Conservation (phyloP, 495 filamentous ascomycete genomes). For the Daldinia concentrica region DNA sequence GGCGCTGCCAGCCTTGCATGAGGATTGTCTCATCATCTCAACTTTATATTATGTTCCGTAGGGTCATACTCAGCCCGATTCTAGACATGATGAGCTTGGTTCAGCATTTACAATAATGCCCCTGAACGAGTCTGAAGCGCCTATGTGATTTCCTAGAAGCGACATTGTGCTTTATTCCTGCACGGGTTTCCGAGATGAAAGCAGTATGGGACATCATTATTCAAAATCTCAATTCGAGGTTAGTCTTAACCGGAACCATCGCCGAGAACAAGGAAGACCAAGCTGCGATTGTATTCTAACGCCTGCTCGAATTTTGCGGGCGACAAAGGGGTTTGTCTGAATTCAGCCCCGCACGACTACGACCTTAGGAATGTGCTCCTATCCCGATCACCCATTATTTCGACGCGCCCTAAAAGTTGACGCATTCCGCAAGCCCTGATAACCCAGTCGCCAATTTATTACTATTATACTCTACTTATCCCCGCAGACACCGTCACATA, state of each 20-base stretch:
- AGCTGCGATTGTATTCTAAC: neutral
- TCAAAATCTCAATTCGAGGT: neutral
- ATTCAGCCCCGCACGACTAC: slow-evolving; percentile 11
- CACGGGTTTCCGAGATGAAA: neutral
- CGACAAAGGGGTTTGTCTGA: slow-evolving; percentile 28
- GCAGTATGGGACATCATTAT: neutral
- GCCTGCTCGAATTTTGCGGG: neutral
- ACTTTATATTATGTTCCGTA: too few relatives aligned
- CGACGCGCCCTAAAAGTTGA: slow-evolving; percentile 16
- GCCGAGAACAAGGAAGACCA: slow-evolving; percentile 21
- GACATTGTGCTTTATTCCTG: neutral
- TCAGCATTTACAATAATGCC: neutral
- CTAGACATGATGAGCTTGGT: neutral
- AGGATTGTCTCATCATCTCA: too few relatives aligned
- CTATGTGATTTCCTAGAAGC: neutral
- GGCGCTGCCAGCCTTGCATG: too few relatives aligned
- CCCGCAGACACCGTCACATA: neutral
- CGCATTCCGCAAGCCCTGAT: neutral
- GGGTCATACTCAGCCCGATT: neutral
- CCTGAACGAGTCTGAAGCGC: neutral
- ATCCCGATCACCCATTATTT: slow-evolving; percentile 4
- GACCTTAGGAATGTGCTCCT: slow-evolving; percentile 16
- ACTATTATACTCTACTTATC: neutral
- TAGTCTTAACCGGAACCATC: slow-evolving; percentile 17
- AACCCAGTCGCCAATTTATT: neutral